Evolutionary conservation across 352 stramenopile species (phyloP).

Genomic region (Poterioochromonas sp.): DNA sequence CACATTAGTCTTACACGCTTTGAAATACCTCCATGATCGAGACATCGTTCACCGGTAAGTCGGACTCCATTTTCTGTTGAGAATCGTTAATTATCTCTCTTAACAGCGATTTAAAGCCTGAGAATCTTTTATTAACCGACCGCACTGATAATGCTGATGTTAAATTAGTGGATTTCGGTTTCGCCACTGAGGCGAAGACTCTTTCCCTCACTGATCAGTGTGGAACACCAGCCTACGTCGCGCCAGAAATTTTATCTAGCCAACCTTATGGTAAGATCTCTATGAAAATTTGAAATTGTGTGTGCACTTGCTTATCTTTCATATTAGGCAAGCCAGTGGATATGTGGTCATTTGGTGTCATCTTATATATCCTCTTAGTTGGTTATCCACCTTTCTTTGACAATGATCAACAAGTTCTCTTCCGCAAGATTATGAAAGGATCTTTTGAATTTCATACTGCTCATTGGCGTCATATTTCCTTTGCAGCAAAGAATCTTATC

Average conservation of each 20-base stretch:
- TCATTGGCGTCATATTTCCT: slow-evolving; percentile 77
- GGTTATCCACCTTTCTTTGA: slow-evolving; percentile 76
- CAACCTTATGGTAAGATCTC: not conserved
- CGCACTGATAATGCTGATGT: not conserved
- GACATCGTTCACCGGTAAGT: slow-evolving; percentile 77
- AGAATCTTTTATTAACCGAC: not conserved
- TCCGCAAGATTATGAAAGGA: slow-evolving; percentile 52
- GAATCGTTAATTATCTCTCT: not conserved
- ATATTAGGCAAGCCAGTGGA: slow-evolving; percentile 76
- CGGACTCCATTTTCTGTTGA: slow-evolving; percentile 51
- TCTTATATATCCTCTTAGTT: slow-evolving; percentile 73
- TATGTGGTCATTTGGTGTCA: slow-evolving; percentile 87
- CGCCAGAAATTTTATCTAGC: not conserved
- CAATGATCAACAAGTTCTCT: slow-evolving; percentile 83
- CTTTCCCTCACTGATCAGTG: not conserved
- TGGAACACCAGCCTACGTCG: slow-evolving; percentile 7
- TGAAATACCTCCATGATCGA: slow-evolving; percentile 76
- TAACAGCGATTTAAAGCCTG: slow-evolving; percentile 34
- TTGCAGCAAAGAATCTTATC: slow-evolving; percentile 82
- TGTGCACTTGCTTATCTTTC: not conserved
- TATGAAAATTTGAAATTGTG: not conserved
- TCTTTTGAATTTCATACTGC: slow-evolving; percentile 77
- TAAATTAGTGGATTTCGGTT: slow-evolving; percentile 12
- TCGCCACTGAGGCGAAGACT: not conserved
- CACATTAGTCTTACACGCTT: slow-evolving; percentile 71